Percentiles rank a stretch among this genome's conserved stretches.
phyloP scores from a whole-genome alignment of 176 grass and related monocot genomes.

The Carex parvula region DNA sequence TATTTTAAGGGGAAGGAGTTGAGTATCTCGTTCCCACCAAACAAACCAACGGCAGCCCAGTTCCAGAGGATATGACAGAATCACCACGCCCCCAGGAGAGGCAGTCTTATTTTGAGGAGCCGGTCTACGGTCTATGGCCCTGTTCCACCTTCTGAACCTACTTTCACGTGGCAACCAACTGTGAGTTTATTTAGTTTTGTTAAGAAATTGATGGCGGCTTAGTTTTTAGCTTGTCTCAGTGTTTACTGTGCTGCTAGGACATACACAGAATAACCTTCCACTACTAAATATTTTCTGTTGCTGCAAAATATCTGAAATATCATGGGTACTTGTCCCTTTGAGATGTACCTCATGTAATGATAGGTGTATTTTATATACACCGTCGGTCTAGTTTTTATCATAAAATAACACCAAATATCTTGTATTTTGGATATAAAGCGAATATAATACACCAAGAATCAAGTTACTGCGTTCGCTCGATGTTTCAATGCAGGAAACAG shows the following conservation, averaged over 20 bases:
- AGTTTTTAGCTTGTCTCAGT: not conserved
- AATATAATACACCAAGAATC: no score
- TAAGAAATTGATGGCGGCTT: not conserved
- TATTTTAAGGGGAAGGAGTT: slow-evolving; percentile 84
- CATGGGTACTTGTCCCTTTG: no score
- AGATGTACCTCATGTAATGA: slow-evolving; percentile 14
- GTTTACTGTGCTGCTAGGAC: slow-evolving; percentile 12
- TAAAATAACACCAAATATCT: no score
- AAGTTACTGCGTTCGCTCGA: no score
- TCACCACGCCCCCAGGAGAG: slow-evolving; percentile 53
- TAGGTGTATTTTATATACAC: no score
- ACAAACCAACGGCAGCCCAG: slow-evolving; percentile 68
- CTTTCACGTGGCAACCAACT: slow-evolving; percentile 73
- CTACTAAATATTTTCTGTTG: not conserved
- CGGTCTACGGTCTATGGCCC: slow-evolving; percentile 78
- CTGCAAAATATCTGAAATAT: not conserved
- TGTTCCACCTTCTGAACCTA: slow-evolving; percentile 62
- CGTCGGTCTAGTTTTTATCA: no score
- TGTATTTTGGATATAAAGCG: no score
- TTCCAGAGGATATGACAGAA: slow-evolving; percentile 87
- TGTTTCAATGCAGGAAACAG: no score
- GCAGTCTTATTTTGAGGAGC: slow-evolving; percentile 78
- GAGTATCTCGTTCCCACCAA: slow-evolving; percentile 81
- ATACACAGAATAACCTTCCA: not conserved
- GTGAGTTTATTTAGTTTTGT: slow-evolving; percentile 44